Conservation (phyloP, 2,329 filamentous ascomycete species). For the Grosmannia clavigera region DNA sequence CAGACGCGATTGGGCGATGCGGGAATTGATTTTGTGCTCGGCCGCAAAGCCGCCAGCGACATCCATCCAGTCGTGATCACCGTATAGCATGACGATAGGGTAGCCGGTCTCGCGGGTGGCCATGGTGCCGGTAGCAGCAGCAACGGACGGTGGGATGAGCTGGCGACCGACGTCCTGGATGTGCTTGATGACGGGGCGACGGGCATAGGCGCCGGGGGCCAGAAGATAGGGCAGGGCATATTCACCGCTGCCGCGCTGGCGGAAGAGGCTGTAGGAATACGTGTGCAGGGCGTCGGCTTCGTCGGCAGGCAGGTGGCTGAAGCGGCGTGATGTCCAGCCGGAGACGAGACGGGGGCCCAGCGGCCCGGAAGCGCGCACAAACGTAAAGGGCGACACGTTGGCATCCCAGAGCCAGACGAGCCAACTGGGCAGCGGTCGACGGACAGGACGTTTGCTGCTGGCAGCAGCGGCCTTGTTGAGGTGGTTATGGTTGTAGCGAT, state of each 20-base stretch:
- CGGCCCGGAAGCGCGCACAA: constrained; percentile 79
- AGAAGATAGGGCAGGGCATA: constrained; percentile 89
- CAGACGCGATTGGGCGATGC: constrained; percentile 46
- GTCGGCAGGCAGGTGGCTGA: constrained; percentile 69
- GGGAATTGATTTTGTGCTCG: constrained; percentile 63
- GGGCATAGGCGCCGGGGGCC: constrained; percentile 84
- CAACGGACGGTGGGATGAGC: constrained; percentile 22
- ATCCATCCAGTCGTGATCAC: constrained; percentile 99
- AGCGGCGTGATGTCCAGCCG: constrained; percentile 86
- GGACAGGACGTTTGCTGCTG: constrained; percentile 13
- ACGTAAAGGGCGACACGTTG: constrained; percentile 87
- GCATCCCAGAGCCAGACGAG: constrained; percentile 91
- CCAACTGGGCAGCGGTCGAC: constrained; percentile 65
- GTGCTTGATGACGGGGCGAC: constrained; percentile 72
- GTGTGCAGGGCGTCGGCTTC: constrained; percentile 81
- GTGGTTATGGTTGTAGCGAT: constrained; percentile 15
- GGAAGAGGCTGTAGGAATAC: constrained; percentile 90
- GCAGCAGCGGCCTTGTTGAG: constrained; percentile 13
- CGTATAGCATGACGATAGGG: constrained; percentile 89
- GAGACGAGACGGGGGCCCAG: constrained; percentile 85
- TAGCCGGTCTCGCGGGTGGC: constrained; percentile 48
- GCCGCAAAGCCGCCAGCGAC: constrained; percentile 72
- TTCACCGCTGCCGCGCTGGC: constrained; percentile 82
- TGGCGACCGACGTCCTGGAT: constrained; percentile 84
- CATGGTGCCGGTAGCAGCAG: constrained; percentile 17